Conservation (phyloP, 2,329 filamentous ascomycete genomes). For the Aureobasidium sp. region DNA sequence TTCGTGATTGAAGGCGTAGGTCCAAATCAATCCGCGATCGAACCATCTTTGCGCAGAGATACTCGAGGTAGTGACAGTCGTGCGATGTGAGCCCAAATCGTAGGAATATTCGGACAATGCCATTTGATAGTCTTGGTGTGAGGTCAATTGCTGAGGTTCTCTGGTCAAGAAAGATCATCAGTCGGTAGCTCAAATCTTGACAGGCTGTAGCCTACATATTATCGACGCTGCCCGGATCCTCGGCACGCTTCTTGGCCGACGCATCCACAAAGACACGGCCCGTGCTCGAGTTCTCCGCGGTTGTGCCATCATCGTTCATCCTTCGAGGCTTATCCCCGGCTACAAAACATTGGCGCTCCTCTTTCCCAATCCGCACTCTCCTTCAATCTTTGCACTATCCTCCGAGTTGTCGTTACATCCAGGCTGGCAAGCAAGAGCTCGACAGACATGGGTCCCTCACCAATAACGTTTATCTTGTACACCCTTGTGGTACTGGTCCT, state of each 20-base stretch:
- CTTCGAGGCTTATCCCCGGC: too few species aligned
- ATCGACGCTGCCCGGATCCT: neutral
- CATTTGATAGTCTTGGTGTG: neutral
- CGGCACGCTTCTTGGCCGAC: neutral
- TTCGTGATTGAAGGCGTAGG: constrained; percentile 69
- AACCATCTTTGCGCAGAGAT: constrained; percentile 59
- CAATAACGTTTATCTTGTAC: neutral
- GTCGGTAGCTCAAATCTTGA: neutral
- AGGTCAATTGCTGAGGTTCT: neutral
- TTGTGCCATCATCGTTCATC: too few species aligned
- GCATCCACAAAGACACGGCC: too few species aligned
- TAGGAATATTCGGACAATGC: constrained; percentile 28
- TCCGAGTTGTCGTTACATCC: neutral
- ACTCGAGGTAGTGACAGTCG: constrained; percentile 49
- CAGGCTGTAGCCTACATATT: neutral
- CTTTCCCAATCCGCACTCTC: neutral
- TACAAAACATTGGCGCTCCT: neutral
- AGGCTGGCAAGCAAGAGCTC: neutral
- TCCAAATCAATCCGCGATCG: constrained; percentile 65
- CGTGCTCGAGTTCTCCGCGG: too few species aligned
- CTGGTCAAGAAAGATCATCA: neutral
- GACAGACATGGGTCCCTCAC: neutral
- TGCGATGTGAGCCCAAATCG: constrained; percentile 54
- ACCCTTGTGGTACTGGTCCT: neutral
- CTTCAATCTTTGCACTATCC: neutral